Base-by-base conservation (phyloP, 345 rosid genomes). In the Ricinus communis region DNA sequence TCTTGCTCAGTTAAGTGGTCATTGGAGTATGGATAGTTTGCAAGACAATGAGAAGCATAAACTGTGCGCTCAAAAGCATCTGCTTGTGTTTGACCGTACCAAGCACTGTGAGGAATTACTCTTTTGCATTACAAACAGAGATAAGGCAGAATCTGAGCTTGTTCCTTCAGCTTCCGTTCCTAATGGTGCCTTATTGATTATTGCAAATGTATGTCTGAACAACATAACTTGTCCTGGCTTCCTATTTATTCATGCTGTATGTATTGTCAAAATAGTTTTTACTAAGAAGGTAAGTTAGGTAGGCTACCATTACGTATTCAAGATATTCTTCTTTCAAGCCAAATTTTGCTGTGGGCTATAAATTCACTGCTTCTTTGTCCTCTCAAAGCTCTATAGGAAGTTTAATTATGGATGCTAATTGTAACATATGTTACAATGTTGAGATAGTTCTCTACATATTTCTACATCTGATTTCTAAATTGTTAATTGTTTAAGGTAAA, bases 1-100 rank as follows among this genome's bases (percentile, higher is more conserved):
- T 68, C 72, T 82, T 47, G 77, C 72, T 49, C 82, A 82, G 74
- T 60, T 82, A 68, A 82, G 71, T 70, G 69, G 67, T 52, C 67
- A 62, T 4, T 41, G 73, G 78, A 79, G 21, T 11, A 24, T 36
- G 31, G 54, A 36, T 72, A 47, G 46, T 72, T 40, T 27, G 28
- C 54, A 62, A 49, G 71, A 76, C 49, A 8, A 57, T 52, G 66
- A 65, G 68, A 76, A 73, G 47, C 53, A 60, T 30, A 51, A 38
- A 68, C 24, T 71, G 21, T 15, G 38, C 64, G 53, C 57, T 41
- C 65, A 56, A 25, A 33, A 63, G 61, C 55, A 73, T 62, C 49
- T 72, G 0, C 53, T 30, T 43, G 58, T 41, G 43, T 66, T 65
- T 58, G 76, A 73, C 51, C 36, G 67, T 66, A 66, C 53, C 66